Evolutionary conservation across 2,329 filamentous ascomycete genomes (phyloP).

Genomic region (Cladosporium sp.): DNA sequence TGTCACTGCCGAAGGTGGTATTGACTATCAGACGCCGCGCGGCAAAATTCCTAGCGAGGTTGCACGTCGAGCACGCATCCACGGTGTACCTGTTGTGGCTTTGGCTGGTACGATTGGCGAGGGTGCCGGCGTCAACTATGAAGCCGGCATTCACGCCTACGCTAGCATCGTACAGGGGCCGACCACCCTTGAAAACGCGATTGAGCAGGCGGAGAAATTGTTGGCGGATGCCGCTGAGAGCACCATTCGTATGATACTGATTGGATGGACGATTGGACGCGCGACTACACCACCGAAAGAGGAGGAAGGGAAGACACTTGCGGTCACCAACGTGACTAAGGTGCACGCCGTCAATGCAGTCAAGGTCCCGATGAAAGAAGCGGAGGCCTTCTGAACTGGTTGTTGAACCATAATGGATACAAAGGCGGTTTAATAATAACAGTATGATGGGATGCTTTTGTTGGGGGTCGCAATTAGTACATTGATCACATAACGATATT

Average conservation of each 20-base stretch:
- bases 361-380: no score
- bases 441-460: no score
- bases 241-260: conserved; percentile 33
- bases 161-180: conserved; percentile 32
- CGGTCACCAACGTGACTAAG: neutral
- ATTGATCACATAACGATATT: no score
- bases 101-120: conserved; percentile 38
- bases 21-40: conserved; percentile 46
- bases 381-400: no score
- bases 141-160: conserved; percentile 33
- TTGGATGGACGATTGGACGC: conserved; percentile 24
- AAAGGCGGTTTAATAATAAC: no score
- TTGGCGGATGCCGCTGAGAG: conserved; percentile 34
- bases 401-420: no score
- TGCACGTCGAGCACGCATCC: conserved; percentile 41
- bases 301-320: neutral
- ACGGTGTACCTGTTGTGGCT: conserved; percentile 43
- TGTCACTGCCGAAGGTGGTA: conserved; percentile 48
- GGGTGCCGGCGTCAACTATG: conserved; percentile 31
- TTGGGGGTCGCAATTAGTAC: no score
- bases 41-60: conserved; percentile 52
- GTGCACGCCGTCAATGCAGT: neutral
- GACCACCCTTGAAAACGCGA: conserved; percentile 30
- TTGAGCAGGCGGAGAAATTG: conserved; percentile 30
- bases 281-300: neutral